Evolutionary conservation across 805 yeast species (phyloP).

Genomic region (Kodamaea leandrae): DNA sequence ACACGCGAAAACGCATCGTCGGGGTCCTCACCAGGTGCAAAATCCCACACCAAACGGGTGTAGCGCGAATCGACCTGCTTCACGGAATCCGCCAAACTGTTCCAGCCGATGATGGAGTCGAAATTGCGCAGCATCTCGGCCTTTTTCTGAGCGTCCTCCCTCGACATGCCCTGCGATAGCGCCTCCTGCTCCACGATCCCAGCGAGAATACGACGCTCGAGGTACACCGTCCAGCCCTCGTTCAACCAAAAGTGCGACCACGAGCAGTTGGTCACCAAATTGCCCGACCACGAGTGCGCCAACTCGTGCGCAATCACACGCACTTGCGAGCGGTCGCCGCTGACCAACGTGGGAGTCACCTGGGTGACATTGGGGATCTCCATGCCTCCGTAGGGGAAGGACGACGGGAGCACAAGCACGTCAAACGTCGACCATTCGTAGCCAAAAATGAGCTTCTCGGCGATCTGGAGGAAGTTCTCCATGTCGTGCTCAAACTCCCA

Average conservation of each 20-base stretch:
- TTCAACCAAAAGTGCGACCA: slow-evolving; percentile 96
- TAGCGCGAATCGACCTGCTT: slow-evolving; percentile 48
- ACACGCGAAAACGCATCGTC: slow-evolving; percentile 87
- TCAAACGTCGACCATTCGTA: slow-evolving; percentile 87
- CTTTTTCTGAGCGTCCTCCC: slow-evolving; percentile 30
- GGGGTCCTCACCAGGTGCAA: slow-evolving; percentile 57
- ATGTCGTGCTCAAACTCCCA: slow-evolving; percentile 79
- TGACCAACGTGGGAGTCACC: slow-evolving; percentile 83
- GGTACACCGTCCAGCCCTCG: slow-evolving; percentile 94
- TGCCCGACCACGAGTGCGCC: slow-evolving; percentile 93
- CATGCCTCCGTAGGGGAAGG: slow-evolving; percentile 91
- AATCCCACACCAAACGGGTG: slow-evolving; percentile 59
- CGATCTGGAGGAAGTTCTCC: slow-evolving; percentile 74
- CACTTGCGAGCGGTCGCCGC: slow-evolving; percentile 81
- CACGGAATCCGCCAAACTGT: slow-evolving; percentile 66
- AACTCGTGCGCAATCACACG: slow-evolving; percentile 91
- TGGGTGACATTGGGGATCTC: slow-evolving; percentile 90
- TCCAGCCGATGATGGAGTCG: slow-evolving; percentile 86
- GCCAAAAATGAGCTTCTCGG: slow-evolving; percentile 70
- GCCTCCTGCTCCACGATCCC: slow-evolving; percentile 38
- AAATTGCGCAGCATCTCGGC: slow-evolving; percentile 79
- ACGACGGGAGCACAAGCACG: slow-evolving; percentile 73
- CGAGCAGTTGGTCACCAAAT: slow-evolving; percentile 82
- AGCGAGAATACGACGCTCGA: slow-evolving; percentile 81
- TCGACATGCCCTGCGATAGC: slow-evolving; percentile 13